Percentiles rank a stretch among this genome's conserved stretches.
phyloP scores from a whole-genome alignment of 2,329 filamentous ascomycete species.

The Fusarium verrucosum region DNA sequence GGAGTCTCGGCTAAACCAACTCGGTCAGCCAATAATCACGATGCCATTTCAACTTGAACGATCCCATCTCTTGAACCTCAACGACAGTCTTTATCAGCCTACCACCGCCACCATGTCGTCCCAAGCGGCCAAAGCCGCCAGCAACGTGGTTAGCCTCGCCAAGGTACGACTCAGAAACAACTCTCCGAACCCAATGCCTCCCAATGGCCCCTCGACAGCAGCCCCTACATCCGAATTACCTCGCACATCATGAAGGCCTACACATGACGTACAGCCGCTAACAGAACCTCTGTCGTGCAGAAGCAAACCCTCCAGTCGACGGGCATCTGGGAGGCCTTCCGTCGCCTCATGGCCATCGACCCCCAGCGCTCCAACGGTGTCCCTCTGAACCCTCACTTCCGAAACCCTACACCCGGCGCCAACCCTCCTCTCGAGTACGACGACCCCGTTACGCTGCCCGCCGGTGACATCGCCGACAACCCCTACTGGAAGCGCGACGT shows the following conservation, averaged over 20 bases:
- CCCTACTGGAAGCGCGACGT: conserved; percentile 86
- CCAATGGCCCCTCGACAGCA: conserved; percentile 25
- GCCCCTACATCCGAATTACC: conserved; percentile 28
- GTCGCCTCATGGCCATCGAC: conserved; percentile 81
- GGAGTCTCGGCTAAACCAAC: conserved; percentile 43
- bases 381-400: conserved; percentile 91
- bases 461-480: conserved; percentile 56
- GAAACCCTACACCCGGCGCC: conserved; percentile 73
- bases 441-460: conserved; percentile 67
- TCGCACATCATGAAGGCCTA: conserved; percentile 18
- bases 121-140: conserved; percentile 66
- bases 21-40: conserved; percentile 42
- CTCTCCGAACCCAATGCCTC: conserved; percentile 24
- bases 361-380: conserved; percentile 89
- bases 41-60: conserved; percentile 44
- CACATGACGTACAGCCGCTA: conserved; percentile 13
- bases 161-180: conserved; percentile 58
- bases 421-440: conserved; percentile 51
- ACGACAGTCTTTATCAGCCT: conserved; percentile 35
- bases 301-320: conserved; percentile 95
- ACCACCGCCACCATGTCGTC: conserved; percentile 64
- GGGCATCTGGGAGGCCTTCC: conserved; percentile 87
- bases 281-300: conserved; percentile 58
- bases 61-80: conserved; percentile 42
- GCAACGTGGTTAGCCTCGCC: conserved; percentile 64